Conservation (phyloP, 176 grass and related monocot genomes). For the Oryza meridionalis region DNA sequence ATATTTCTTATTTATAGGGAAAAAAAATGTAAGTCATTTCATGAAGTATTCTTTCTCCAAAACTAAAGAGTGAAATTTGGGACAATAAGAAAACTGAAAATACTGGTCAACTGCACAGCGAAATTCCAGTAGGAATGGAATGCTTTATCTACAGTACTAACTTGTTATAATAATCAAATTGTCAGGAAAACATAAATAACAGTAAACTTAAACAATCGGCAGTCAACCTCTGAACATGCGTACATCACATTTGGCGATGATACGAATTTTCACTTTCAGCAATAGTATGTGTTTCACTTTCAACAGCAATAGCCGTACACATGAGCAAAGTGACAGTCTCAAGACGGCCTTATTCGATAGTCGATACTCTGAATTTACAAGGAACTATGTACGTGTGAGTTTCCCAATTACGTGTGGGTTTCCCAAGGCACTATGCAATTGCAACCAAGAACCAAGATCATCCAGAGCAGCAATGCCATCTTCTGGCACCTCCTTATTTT, state of each 20-base stretch:
- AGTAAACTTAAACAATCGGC: neutral
- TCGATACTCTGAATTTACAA: neutral
- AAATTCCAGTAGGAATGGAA: neutral
- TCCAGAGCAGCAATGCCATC: neutral
- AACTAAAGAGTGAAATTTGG: constrained; percentile 4
- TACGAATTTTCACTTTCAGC: neutral
- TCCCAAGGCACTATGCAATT: neutral
- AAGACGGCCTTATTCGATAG: neutral
- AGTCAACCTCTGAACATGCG: neutral
- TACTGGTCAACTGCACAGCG: neutral
- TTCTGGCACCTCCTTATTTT: constrained; percentile 2
- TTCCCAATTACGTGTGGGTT: neutral
- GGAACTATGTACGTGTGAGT: neutral
- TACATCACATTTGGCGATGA: neutral
- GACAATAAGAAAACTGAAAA: neutral
- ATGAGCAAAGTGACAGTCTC: neutral
- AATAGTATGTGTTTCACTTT: neutral
- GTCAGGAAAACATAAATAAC: neutral
- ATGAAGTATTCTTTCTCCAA: neutral
- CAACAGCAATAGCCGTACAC: neutral
- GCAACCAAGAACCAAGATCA: constrained; percentile 14
- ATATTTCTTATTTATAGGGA: neutral
- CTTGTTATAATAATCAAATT: neutral
- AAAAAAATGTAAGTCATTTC: neutral
- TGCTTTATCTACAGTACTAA: neutral